A percentile compares a stretch with the other conserved stretches of the same genome.
Evolutionary conservation across 1,139 yeast species (phyloP).

Genomic region (Magnusiomyces sp.): DNA sequence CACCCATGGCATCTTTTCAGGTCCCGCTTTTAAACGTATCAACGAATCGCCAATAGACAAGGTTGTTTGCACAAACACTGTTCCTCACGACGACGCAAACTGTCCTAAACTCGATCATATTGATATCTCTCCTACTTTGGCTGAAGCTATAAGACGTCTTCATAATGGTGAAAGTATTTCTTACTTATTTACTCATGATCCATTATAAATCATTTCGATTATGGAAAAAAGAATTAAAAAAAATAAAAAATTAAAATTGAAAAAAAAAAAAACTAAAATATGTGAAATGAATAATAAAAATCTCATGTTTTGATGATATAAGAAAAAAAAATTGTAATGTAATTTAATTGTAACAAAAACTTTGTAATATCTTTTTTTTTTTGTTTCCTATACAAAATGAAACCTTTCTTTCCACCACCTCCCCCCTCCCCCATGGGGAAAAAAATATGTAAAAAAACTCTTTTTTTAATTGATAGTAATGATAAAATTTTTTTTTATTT

Average conservation of each 20-base stretch:
- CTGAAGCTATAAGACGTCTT: constrained; percentile 88
- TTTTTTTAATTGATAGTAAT: no score
- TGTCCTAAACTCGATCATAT: constrained; percentile 76
- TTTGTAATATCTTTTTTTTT: no score
- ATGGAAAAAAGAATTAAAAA: neutral
- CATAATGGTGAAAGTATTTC: constrained; percentile 97
- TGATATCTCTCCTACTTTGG: constrained; percentile 71
- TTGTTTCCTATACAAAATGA: no score
- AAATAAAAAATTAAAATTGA: neutral
- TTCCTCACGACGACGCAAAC: constrained; percentile 65
- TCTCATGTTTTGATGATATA: neutral
- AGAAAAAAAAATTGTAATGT: neutral
- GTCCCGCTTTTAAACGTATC: constrained; percentile 74
- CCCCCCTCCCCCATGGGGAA: no score
- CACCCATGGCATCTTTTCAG: constrained; percentile 88
- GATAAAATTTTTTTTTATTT: no score
- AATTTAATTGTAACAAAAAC: neutral
- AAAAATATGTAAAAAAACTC: no score
- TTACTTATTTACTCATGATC: constrained; percentile 75
- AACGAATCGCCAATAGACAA: constrained; percentile 66
- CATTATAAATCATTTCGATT: constrained; percentile 26
- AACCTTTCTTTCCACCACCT: neutral
- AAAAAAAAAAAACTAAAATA: neutral
- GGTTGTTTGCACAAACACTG: constrained; percentile 89
- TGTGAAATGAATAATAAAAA: neutral